Percentiles rank a stretch among this genome's conserved stretches.
These are phyloP conservation scores for Imleria badia DNA, from an alignment of 768 basidiomycete genomes.

Conservation along the genomic window DNA sequence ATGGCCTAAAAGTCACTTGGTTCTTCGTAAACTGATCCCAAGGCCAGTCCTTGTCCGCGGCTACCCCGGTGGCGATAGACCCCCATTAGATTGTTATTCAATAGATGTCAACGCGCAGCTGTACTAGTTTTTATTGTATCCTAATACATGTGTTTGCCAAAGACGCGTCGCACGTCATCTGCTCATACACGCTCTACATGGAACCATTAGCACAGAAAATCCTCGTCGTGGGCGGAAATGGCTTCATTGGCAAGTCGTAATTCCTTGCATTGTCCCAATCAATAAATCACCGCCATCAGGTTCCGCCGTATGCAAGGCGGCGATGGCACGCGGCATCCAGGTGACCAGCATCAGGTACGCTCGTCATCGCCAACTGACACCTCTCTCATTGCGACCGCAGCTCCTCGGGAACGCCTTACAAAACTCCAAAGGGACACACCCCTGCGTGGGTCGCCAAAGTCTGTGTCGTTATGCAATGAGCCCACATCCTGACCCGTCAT, in stretches of 20 bases:
- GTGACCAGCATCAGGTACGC: conserved; percentile 86
- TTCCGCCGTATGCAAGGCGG: conserved; percentile 90
- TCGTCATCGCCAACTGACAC: background rate
- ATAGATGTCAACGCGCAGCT: background rate
- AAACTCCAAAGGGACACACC: conserved; percentile 84
- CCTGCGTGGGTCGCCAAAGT: conserved; percentile 86
- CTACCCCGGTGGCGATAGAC: conserved; percentile 44
- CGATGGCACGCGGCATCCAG: conserved; percentile 76
- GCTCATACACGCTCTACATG: conserved; percentile 8
- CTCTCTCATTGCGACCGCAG: conserved; percentile 38
- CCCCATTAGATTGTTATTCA: conserved; percentile 15
- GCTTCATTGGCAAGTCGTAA: conserved; percentile 77
- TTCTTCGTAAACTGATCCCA: conserved; percentile 14
- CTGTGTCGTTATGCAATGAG: conserved; percentile 15
- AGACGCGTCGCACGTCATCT: background rate
- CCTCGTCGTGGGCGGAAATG: conserved; percentile 98
- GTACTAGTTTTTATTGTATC: conserved; percentile 1
- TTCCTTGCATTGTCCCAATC: background rate
- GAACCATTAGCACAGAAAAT: conserved; percentile 52
- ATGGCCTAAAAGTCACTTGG: conserved; percentile 35
- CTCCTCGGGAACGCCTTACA: conserved; percentile 83
- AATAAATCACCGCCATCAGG: conserved; percentile 47
- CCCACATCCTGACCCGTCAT: conserved; percentile 6
- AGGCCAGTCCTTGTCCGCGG: conserved; percentile 21
- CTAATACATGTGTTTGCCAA: background rate